Percentiles rank a stretch among this genome's conserved stretches.
Evolutionary conservation across 805 yeast species (phyloP).

Genomic region (Lachancea cidri): DNA sequence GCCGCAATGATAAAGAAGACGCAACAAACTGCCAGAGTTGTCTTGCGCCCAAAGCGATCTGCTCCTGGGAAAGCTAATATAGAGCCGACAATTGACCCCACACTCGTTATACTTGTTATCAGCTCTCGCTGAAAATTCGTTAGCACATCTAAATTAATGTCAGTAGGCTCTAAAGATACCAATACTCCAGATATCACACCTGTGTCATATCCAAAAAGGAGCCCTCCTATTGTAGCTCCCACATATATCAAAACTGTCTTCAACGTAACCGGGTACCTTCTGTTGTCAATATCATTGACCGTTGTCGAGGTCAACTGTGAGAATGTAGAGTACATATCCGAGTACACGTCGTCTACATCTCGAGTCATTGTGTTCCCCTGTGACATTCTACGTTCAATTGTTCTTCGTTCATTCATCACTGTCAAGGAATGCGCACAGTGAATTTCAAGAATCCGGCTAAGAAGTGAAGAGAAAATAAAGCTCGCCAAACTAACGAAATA

Average conservation of each 20-base stretch:
- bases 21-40: constrained; percentile 39
- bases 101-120: constrained; percentile 43
- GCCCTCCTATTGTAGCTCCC: constrained; percentile 51
- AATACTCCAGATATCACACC: constrained; percentile 60
- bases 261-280: constrained; percentile 22
- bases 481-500: too few species aligned
- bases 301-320: constrained; percentile 28
- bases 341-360: constrained; percentile 24
- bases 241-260: constrained; percentile 17
- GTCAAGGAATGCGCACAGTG: not conserved
- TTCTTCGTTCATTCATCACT: not conserved
- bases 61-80: constrained; percentile 46
- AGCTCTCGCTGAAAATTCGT: constrained; percentile 36
- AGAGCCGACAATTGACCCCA: constrained; percentile 53
- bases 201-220: constrained; percentile 60
- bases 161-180: constrained; percentile 39
- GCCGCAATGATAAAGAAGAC: constrained; percentile 45
- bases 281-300: constrained; percentile 27
- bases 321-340: constrained; percentile 27
- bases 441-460: not conserved
- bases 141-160: constrained; percentile 32
- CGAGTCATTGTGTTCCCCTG: not conserved
- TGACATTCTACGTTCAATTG: not conserved
- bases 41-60: constrained; percentile 43
- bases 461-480: too few species aligned